Conservation (phyloP, 2,329 filamentous ascomycete genomes). For the Apiospora kogelbergensis region DNA sequence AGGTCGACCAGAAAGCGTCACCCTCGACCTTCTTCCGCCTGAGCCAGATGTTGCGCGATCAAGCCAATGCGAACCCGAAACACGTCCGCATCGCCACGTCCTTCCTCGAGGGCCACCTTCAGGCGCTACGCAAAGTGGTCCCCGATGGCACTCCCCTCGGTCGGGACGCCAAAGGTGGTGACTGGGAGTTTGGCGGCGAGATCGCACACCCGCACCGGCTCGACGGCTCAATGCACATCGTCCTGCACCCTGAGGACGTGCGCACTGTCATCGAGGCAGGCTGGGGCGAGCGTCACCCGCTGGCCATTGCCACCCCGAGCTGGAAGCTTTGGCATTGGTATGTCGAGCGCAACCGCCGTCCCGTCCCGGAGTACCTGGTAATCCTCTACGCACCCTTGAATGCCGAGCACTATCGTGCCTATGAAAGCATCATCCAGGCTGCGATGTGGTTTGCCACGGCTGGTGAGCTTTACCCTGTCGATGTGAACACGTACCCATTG, state of each 20-base stretch:
- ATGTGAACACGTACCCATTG: slow-evolving; percentile 14
- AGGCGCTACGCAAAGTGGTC: neutral
- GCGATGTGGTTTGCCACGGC: slow-evolving; percentile 14
- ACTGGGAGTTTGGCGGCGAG: slow-evolving; percentile 12
- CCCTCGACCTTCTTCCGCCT: slow-evolving; percentile 13
- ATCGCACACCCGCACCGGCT: slow-evolving; percentile 32
- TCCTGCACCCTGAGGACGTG: slow-evolving; percentile 56
- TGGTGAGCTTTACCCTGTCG: slow-evolving; percentile 9
- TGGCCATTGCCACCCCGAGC: neutral
- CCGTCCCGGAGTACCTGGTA: slow-evolving; percentile 14
- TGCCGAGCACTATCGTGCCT: slow-evolving; percentile 8
- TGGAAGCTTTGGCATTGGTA: slow-evolving; percentile 10
- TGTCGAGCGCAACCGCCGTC: neutral
- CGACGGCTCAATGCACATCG: slow-evolving; percentile 51
- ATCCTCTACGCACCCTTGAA: slow-evolving; percentile 16
- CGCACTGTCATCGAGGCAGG: slow-evolving; percentile 51
- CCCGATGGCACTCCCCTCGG: neutral
- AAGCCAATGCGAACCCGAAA: neutral
- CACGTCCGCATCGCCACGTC: slow-evolving; percentile 8
- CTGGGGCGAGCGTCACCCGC: slow-evolving; percentile 56
- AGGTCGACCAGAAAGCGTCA: slow-evolving; percentile 10
- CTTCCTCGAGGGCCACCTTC: slow-evolving; percentile 13
- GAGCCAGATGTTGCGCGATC: neutral
- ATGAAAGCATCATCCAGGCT: slow-evolving; percentile 11
- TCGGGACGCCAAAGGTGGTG: neutral